Evolutionary conservation across 148 eudicot species (phyloP), one percentile per base, ranked within the genome.

Genomic region (Dianthus caryophyllus): DNA sequence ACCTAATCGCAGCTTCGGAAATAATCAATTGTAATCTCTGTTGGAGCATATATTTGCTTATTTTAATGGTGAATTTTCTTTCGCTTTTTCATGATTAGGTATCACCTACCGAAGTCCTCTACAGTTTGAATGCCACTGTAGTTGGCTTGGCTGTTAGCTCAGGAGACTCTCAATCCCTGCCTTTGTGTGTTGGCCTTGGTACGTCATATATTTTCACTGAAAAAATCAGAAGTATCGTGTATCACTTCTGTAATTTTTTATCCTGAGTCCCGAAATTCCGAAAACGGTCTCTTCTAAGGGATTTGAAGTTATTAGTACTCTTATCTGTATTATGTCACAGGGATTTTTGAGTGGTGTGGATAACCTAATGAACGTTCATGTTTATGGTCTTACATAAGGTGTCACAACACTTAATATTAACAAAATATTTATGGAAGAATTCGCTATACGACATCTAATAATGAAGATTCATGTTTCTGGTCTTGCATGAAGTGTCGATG

Each of bases 111-210:
- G 97, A 91, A 80, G 77, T 80, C 26, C 79, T 81, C 73, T 83
- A 81, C 81, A 86, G 95, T 65, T 69, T 86, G 85, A 91, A 91
- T 83, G 97, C 89, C 64, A 79, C 89, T 52, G 74, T 88, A 44
- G 82, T 88, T 73, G 97, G 97, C 71, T 79, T 91, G 76, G 97
- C 89, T 20, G 78, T 83, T 70, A 77, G 83, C 72, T 67, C 84
- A 61, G 83, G 67, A 75, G 80, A 70, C 26, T 65, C 79, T 62
- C 84, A 83, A 26, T 46, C 70, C 63, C 74, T 77, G 60, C 87
- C 97, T 74, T 62, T 60, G 16, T 91, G 95, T 78, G 84, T 86
- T 75, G 97, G 96, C 72, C 85, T 91, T 46, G 97, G 97, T 91
- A 78, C 55, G 86, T 79, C 61, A 49, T 69, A 17, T 50, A 7